Base-by-base conservation (phyloP, 495 filamentous ascomycete species). In the Trichodelitschia bisporula region DNA sequence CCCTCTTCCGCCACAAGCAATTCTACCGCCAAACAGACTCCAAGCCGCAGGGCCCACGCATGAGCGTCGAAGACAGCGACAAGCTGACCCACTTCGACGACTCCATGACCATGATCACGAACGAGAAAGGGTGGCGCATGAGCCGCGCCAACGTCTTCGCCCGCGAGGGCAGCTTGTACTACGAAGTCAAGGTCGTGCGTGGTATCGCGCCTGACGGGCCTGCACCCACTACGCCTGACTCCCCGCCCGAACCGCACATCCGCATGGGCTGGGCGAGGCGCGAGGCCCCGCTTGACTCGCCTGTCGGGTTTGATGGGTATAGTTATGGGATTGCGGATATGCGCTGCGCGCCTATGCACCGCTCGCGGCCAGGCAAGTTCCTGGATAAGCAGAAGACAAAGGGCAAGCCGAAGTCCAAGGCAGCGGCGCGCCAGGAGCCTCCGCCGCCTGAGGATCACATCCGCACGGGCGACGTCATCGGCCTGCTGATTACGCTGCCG, bases 231-330 rank as follows among this genome's bases (percentile, higher is more conserved):
- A 32, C 36, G 21, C 30, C 33, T 19, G n/a, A 31, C 32, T 26
- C 39, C 39, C 35, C 32, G 23, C 45, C 44, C 11, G 28, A 47
- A 21, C 41, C 51, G 12, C 82, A 97, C 49, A 73, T 93, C 6
- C 69, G 89, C 9, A 59, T 95, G 31, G 89, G 89, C 1, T 93
- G 78, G 51, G 82, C 86, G 1, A 57, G 89, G 32, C 61, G 84
- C 19, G 89, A 99, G 42, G 80, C 83, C 6, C 77, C 78, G 12
- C 56, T 92, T 2, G 89, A 95, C 41, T 77, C 77, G 10, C 86
- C 89, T 6, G 79, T 93, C 9, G 89, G 89, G 0, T 91, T 83
- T 40, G 86, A 99, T 47, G 82, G 77, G 19, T 95, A 95, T 48
- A 86, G 80, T 28, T 99, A 99, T 46, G 89, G 77, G 13, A 62